Percentiles rank a stretch among this genome's conserved stretches.
Conservation (phyloP, 495 filamentous ascomycete species). For the Penicillium arizonense region DNA sequence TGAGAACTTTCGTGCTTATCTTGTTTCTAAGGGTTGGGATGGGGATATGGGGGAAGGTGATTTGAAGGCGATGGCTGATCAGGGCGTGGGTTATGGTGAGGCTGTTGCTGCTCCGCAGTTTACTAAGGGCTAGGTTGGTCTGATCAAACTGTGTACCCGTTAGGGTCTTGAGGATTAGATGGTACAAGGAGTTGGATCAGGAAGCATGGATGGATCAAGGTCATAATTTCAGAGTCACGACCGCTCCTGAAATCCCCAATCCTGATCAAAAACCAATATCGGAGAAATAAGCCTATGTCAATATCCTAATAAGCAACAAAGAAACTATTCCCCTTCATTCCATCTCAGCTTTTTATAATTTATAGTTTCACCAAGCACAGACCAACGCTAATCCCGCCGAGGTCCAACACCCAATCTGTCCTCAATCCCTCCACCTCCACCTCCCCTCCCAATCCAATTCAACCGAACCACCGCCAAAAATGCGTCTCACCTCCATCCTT, state of each 20-base stretch:
- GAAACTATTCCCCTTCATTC: no score
- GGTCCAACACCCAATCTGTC: constrained; percentile 5
- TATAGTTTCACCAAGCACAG: constrained; percentile 4
- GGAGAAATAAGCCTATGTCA: no score
- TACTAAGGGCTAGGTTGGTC: no score
- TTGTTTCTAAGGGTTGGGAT: constrained; percentile 47
- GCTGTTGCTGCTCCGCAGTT: not conserved
- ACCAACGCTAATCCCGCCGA: constrained; percentile 4
- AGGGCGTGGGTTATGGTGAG: constrained; percentile 15
- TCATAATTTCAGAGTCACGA: no score
- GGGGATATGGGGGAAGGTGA: constrained; percentile 47
- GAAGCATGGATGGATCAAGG: no score
- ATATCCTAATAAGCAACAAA: no score
- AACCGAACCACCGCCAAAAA: constrained; percentile 9
- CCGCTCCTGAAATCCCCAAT: no score
- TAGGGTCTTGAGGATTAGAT: no score
- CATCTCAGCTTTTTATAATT: not conserved
- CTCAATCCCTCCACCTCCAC: not conserved
- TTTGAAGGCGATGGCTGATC: constrained; percentile 27
- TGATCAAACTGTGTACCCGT: no score
- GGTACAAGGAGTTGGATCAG: no score
- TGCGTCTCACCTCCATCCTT: constrained; percentile 42
- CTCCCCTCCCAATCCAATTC: not conserved
- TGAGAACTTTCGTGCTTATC: constrained; percentile 44
- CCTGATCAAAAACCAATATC: no score